phyloP scores from a whole-genome alignment of 2,329 filamentous ascomycete species.

The Thielaviopsis populi region DNA sequence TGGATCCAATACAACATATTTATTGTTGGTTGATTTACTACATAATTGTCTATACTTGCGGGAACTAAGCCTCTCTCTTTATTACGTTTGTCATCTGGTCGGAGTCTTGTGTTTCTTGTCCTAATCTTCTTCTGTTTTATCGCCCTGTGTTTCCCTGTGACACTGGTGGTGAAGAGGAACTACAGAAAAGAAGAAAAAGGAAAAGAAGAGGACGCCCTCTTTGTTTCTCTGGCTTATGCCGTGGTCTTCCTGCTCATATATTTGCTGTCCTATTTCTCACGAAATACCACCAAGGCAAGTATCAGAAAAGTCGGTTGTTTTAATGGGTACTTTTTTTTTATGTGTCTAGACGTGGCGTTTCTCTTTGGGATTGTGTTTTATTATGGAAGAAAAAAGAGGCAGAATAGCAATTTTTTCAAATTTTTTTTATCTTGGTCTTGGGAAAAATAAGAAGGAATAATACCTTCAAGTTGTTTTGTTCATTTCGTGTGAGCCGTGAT shows the following conservation, averaged over 20 bases:
- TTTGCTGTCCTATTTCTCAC: background rate
- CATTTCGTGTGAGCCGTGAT: too few species aligned
- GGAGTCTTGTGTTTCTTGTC: background rate
- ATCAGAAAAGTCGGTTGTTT: background rate
- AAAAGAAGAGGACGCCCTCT: background rate
- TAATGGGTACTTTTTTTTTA: too few species aligned
- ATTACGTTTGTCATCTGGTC: background rate
- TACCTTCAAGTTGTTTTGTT: too few species aligned
- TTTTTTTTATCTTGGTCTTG: too few species aligned
- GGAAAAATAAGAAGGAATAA: too few species aligned
- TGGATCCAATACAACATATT: conserved; percentile 3
- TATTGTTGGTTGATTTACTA: background rate
- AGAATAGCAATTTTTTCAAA: too few species aligned
- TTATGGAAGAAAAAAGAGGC: too few species aligned
- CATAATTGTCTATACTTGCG: background rate
- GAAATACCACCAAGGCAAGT: background rate
- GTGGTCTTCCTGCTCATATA: background rate
- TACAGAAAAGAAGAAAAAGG: too few species aligned
- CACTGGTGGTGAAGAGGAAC: too few species aligned
- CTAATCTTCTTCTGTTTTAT: background rate
- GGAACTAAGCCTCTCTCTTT: background rate
- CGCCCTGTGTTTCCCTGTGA: background rate
- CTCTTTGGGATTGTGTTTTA: too few species aligned
- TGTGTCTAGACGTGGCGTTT: background rate
- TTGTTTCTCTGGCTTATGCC: background rate